A percentile compares a stretch with the other conserved stretches of the same genome.
These are phyloP conservation scores for Arabidopsis suecica DNA, from an alignment of 345 rosid genomes.

Conservation along the genomic window DNA sequence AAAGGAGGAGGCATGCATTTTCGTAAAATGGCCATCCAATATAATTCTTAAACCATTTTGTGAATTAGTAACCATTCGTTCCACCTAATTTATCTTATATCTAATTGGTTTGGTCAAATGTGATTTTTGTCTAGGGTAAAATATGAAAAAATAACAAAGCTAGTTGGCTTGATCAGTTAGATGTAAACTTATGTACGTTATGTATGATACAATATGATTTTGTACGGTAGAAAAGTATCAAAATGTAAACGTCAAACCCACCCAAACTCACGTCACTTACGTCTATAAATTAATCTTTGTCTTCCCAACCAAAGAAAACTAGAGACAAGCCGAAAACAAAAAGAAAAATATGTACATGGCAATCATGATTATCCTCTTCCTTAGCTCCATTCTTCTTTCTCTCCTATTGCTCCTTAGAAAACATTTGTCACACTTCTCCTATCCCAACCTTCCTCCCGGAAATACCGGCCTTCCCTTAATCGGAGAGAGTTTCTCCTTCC, in stretches of 20 bases:
- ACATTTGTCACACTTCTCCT: conserved; percentile 29
- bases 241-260: not conserved
- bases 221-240: too few relatives aligned
- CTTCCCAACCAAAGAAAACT: not conserved
- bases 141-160: too few relatives aligned
- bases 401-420: conserved; percentile 27
- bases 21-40: too few relatives aligned
- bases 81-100: too few relatives aligned
- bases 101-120: too few relatives aligned
- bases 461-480: conserved; percentile 43
- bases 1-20: too few relatives aligned
- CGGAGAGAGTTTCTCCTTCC: conserved; percentile 51
- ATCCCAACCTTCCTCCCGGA: conserved; percentile 51
- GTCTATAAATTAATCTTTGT: not conserved
- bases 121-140: too few relatives aligned
- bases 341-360: conserved; percentile 2
- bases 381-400: not conserved
- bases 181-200: too few relatives aligned
- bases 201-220: too few relatives aligned
- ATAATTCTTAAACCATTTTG: too few relatives aligned
- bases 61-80: too few relatives aligned
- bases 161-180: too few relatives aligned
- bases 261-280: not conserved
- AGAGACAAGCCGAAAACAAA: not conserved
- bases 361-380: conserved; percentile 28